phyloP scores from a whole-genome alignment of 2,329 filamentous ascomycete species.

The Colletotrichum sublineola region DNA sequence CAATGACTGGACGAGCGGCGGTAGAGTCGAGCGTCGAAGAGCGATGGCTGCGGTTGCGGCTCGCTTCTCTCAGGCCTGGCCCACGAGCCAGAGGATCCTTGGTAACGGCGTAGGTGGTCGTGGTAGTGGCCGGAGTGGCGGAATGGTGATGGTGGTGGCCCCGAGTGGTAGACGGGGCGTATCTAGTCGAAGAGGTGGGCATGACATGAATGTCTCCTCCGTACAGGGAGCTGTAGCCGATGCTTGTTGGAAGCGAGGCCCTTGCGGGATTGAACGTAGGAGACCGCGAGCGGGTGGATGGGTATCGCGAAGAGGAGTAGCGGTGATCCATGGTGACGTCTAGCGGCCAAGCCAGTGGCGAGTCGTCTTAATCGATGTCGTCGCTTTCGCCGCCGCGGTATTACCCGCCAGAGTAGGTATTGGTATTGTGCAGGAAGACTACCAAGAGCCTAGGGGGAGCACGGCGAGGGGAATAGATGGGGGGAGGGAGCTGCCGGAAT shows the following conservation, averaged over 20 bases:
- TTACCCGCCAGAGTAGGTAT: not conserved
- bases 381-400: constrained; percentile 11
- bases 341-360: constrained; percentile 21
- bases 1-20: constrained; percentile 66
- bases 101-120: constrained; percentile 69
- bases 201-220: constrained; percentile 68
- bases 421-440: not conserved
- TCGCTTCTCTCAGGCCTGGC: constrained; percentile 62
- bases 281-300: constrained; percentile 51
- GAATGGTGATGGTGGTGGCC: constrained; percentile 42
- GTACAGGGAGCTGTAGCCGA: constrained; percentile 65
- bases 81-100: constrained; percentile 64
- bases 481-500: constrained; percentile 14
- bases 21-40: constrained; percentile 65
- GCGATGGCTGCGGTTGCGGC: constrained; percentile 59
- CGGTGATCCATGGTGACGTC: constrained; percentile 43
- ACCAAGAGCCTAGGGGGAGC: constrained; percentile 4
- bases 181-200: constrained; percentile 58
- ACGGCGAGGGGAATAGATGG: constrained; percentile 14
- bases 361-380: constrained; percentile 10
- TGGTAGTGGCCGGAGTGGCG: constrained; percentile 51
- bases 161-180: constrained; percentile 37
- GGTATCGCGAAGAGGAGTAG: constrained; percentile 42
- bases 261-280: constrained; percentile 64
- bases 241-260: constrained; percentile 65